Evolutionary conservation across 2,329 filamentous ascomycete genomes (phyloP), one percentile per base, ranked within the genome.

Genomic region (Beauveria caledonica): DNA sequence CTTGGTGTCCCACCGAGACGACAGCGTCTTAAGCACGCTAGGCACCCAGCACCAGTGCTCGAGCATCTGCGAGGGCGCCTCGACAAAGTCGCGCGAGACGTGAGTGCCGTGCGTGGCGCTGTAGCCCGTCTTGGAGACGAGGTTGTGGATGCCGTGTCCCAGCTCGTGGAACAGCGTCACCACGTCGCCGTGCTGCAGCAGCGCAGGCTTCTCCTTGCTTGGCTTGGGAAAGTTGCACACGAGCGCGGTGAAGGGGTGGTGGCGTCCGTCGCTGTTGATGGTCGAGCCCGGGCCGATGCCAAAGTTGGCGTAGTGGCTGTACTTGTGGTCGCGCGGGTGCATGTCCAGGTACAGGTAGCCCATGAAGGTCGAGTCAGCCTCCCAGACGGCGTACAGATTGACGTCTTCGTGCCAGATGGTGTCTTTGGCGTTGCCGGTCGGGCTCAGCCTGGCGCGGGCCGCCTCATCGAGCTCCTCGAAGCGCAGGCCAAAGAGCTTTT

Each of bases 201-300:
- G 79, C 23, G 85, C 89, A 4, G 89, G 89, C 73, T 92, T 92
- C 70, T 83, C 88, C 11, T 84, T 77, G 1, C 87, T 89, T 2
- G 89, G 87, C 75, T 92, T 92, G 69, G 86, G 89, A 72, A 93
- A 93, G 76, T 93, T 93, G 81, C 89, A 93, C 11, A 93, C 89
- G 13, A 93, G 78, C 1, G 89, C 87, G 0, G 89, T 93, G 1
- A 87, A 88, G 5, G 89, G 89, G 71, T 92, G 92, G 62, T 85
- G 81, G 58, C 88, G 82, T 44, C 83, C 86, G 64, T 88, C 89
- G 63, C 90, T 83, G 58, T 82, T 77, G 60, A 81, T 77, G 60
- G 85, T 75, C 73, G 83, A 91, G 23, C 88, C 87, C 1, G 89
- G 87, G 73, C 90, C 86, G 2, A 94, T 73, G 73, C 87, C 90